Evolutionary conservation across 75 land plant genomes (phyloP).

Genomic region (Sequoiadendron giganteum): DNA sequence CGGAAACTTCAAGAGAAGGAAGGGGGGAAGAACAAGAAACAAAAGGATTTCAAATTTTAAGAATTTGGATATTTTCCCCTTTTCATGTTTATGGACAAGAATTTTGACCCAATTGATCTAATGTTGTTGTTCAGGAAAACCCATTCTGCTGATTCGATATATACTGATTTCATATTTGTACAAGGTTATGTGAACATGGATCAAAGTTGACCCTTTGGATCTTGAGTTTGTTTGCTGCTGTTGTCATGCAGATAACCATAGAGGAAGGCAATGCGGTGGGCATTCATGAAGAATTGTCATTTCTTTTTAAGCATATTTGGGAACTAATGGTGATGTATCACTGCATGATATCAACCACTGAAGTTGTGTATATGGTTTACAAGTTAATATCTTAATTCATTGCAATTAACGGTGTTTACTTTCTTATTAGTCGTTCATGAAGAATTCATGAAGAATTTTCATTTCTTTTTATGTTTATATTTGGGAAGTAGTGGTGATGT

Average conservation of each 20-base stretch:
- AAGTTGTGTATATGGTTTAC: background rate
- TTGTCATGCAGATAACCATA: background rate
- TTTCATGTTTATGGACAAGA: background rate
- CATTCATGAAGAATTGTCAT: background rate
- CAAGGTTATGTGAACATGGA: background rate
- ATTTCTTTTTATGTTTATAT: background rate
- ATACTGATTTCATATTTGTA: background rate
- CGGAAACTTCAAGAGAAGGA: slow-evolving; percentile 94
- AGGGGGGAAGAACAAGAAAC: slow-evolving; percentile 72
- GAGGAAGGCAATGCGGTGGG: background rate
- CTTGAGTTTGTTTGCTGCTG: slow-evolving; percentile 2
- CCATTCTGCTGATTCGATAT: background rate
- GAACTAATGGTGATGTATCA: background rate
- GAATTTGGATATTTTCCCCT: background rate
- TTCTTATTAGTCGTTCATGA: background rate
- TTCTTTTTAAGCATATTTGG: background rate
- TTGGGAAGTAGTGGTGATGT: background rate
- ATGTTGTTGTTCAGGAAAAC: background rate
- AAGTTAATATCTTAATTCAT: background rate
- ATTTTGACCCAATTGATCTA: background rate
- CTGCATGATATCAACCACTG: background rate
- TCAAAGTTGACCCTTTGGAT: background rate
- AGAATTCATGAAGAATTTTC: background rate
- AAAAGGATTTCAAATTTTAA: slow-evolving; percentile 94
- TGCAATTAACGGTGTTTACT: background rate